Conservation (phyloP, 176 grass and related monocot species). For the Hsuehochloa calcarea region DNA sequence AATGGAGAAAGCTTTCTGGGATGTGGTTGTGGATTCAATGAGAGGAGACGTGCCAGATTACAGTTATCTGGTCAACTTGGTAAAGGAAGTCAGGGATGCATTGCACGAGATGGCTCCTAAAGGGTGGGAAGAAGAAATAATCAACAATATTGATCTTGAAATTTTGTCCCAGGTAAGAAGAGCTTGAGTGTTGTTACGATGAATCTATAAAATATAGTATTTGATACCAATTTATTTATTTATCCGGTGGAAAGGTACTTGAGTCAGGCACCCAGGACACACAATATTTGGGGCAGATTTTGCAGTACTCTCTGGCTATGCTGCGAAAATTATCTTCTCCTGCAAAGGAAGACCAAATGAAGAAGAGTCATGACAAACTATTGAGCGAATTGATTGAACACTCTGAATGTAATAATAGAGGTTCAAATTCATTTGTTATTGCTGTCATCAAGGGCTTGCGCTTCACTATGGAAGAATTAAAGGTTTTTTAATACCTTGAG, state of each 20-base stretch:
- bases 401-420: constrained; percentile 45
- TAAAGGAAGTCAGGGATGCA: constrained; percentile 85
- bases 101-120: constrained; percentile 71
- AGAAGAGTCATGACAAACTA: constrained; percentile 66
- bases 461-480: constrained; percentile 82
- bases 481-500: constrained; percentile 47
- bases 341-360: constrained; percentile 72
- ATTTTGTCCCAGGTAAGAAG: constrained; percentile 71
- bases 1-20: constrained; percentile 97
- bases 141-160: constrained; percentile 75
- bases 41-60: constrained; percentile 77
- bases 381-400: constrained; percentile 55
- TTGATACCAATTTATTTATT: constrained; percentile 9
- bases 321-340: constrained; percentile 59
- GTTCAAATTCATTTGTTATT: constrained; percentile 52
- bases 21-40: constrained; percentile 58
- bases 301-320: constrained; percentile 71
- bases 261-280: constrained; percentile 49
- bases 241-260: constrained; percentile 61
- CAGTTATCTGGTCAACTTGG: constrained; percentile 59
- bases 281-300: constrained; percentile 71
- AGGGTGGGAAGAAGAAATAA: constrained; percentile 74
- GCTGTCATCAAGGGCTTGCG: constrained; percentile 73
- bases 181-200: constrained; percentile 4
- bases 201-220: neutral